Percentiles rank a stretch among this genome's conserved stretches.
Evolutionary conservation across 768 basidiomycete species (phyloP).

Genomic region (Naganishia vishniacii): DNA sequence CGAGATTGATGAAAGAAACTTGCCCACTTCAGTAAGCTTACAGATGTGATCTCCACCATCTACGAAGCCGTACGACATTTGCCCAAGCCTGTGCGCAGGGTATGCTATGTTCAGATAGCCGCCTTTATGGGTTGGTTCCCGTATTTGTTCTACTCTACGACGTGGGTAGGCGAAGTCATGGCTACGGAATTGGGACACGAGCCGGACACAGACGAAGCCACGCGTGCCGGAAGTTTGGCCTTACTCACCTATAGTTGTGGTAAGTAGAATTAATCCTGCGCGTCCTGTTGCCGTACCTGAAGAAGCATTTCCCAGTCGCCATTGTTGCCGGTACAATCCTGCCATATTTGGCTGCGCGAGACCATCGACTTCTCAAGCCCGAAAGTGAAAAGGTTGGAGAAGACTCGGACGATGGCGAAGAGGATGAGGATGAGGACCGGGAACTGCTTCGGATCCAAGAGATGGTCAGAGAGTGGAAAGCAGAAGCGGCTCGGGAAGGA

Average conservation of each 20-base stretch:
- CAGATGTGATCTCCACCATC: constrained; percentile 76
- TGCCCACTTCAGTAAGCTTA: constrained; percentile 53
- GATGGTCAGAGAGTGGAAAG: constrained; percentile 73
- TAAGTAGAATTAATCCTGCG: constrained; percentile 47
- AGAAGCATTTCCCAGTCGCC: constrained; percentile 59
- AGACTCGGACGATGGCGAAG: constrained; percentile 55
- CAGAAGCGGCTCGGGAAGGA: constrained; percentile 71
- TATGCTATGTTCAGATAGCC: constrained; percentile 88
- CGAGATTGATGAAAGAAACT: not conserved
- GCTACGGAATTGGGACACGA: constrained; percentile 67
- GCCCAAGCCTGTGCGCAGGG: constrained; percentile 75
- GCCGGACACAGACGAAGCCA: constrained; percentile 76
- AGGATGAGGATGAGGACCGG: constrained; percentile 69
- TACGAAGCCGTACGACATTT: constrained; percentile 65
- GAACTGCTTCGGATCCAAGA: constrained; percentile 66
- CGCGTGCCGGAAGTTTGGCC: constrained; percentile 76
- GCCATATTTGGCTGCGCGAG: constrained; percentile 74
- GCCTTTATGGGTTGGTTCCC: constrained; percentile 99
- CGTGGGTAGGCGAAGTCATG: constrained; percentile 92
- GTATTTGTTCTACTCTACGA: constrained; percentile 83
- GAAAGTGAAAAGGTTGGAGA: constrained; percentile 55
- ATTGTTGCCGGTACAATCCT: constrained; percentile 74
- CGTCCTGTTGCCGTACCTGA: constrained; percentile 25
- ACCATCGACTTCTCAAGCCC: constrained; percentile 69
- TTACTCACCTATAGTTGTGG: constrained; percentile 86